Percentiles rank a stretch among this genome's conserved stretches.
Conservation (phyloP, 139 green algal genomes). For the Volvox reticuliferus region DNA sequence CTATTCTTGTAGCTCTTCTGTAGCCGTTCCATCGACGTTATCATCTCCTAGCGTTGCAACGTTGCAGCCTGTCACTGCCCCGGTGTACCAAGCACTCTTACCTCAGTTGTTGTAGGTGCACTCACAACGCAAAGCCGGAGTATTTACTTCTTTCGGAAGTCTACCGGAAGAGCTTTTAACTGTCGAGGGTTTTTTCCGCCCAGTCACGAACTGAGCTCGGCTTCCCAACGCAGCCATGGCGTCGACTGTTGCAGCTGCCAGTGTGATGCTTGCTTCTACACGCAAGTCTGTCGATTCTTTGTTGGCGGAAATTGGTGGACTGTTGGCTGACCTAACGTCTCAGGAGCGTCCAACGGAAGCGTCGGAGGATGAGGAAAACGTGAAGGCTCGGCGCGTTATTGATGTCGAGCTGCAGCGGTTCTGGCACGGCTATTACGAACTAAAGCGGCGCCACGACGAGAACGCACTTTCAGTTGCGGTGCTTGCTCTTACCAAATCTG, state of each 20-base stretch:
- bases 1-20: too few relatives aligned
- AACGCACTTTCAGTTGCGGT: conserved; percentile 63
- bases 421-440: conserved; percentile 44
- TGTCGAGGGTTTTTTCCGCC: too few relatives aligned
- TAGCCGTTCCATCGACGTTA: too few relatives aligned
- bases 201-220: too few relatives aligned
- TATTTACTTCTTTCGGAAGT: too few relatives aligned
- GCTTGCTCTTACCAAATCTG: conserved; percentile 70
- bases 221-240: not conserved
- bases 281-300: not conserved
- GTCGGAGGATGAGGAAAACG: not conserved
- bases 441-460: conserved; percentile 52
- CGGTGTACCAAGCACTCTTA: too few relatives aligned
- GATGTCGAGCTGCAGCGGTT: conserved; percentile 49
- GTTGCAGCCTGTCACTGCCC: too few relatives aligned
- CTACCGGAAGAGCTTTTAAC: too few relatives aligned
- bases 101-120: too few relatives aligned
- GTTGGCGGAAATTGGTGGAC: not conserved
- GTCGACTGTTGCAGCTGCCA: not conserved
- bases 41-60: too few relatives aligned
- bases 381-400: conserved; percentile 39
- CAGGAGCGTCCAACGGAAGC: not conserved
- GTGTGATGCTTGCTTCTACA: not conserved
- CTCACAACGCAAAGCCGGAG: too few relatives aligned
- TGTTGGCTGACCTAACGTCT: conserved; percentile 22